These are phyloP conservation scores for Penicillium roqueforti DNA, from an alignment of 495 filamentous ascomycete species.

Conservation along the genomic window DNA sequence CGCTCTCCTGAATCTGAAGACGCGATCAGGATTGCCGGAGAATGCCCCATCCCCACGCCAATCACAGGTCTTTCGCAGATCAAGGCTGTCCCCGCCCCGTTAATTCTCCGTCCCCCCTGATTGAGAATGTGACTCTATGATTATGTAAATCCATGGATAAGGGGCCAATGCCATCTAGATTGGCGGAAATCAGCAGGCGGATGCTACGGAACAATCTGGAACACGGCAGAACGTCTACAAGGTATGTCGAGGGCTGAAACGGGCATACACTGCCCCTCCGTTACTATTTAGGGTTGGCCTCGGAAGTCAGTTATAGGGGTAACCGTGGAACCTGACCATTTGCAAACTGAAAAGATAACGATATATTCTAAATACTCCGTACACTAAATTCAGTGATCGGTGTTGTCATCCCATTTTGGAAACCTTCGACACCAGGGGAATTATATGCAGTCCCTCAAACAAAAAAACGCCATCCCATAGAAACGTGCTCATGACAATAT, in stretches of 20 bases:
- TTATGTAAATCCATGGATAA: not conserved
- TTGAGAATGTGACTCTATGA: not conserved
- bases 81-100: not conserved
- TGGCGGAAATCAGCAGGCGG: not conserved
- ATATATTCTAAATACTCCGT: not conserved
- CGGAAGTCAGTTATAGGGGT: not conserved
- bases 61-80: not conserved
- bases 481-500: conserved; percentile 32
- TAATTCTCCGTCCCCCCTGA: conserved; percentile 6
- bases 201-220: not conserved
- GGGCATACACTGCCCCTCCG: not conserved
- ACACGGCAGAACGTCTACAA: not conserved
- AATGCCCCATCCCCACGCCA: not conserved
- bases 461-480: conserved; percentile 34
- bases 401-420: conserved; percentile 11
- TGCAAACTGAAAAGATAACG: not conserved
- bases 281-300: not conserved
- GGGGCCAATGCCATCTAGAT: not conserved
- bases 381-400: not conserved
- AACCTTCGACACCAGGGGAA: conserved; percentile 25
- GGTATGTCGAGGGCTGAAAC: not conserved
- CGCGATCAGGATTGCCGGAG: not conserved
- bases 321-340: conserved; percentile 1
- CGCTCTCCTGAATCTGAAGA: not conserved
- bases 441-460: conserved; percentile 28